Evolutionary conservation across 257 asterid genomes (phyloP), one percentile per base, ranked within the genome.

Genomic region (Ajuga chamaepitys): DNA sequence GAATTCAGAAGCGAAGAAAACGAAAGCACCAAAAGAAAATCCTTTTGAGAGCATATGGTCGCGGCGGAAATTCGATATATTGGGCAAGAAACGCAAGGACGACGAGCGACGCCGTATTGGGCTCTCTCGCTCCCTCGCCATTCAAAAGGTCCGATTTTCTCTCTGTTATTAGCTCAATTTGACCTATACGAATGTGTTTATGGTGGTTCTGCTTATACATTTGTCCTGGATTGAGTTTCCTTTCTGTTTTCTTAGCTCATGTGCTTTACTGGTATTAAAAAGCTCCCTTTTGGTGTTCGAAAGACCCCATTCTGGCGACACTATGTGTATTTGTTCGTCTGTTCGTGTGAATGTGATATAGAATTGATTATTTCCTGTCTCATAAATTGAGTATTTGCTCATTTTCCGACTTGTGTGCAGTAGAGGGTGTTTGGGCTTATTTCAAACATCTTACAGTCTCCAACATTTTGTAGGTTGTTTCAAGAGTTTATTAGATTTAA

Each of bases 11-110:
- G 85, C 85, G 4, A 89, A 76, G 88, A 88, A 90, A 70, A 70
- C 5, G 38, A 83, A 86, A 75, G 80, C 77, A 5, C 75, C 84
- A 4, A 71, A 79, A 51, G 85, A 86, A 5, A 94, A 90, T 48
- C 95, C 91, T 0, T 94, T 94, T 52, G 97, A 94, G 82, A 83
- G 90, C 54, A 83, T 88, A 62, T 90, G 97, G 97, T 83, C 95
- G 26, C 84, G 95, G 18, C 85, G 89, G 1, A 94, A 94, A 46
- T 94, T 90, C 67, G 77, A 88, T 52, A 81, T 94, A 60, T 72
- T 90, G 57, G 96, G 99, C 1, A 86, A 89, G 75, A 94, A 88
- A 66, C 88, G 86, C 5, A 90, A 90, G 76, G 97, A 93, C 2
- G 97, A 83, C 1, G 88, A 90, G 62, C 91, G 88, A 51, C 95